A percentile compares a stretch with the other conserved stretches of the same genome.
These are phyloP conservation scores for Limnomonas spitsbergensis DNA, from an alignment of 139 green algal genomes.

Conservation along the genomic window DNA sequence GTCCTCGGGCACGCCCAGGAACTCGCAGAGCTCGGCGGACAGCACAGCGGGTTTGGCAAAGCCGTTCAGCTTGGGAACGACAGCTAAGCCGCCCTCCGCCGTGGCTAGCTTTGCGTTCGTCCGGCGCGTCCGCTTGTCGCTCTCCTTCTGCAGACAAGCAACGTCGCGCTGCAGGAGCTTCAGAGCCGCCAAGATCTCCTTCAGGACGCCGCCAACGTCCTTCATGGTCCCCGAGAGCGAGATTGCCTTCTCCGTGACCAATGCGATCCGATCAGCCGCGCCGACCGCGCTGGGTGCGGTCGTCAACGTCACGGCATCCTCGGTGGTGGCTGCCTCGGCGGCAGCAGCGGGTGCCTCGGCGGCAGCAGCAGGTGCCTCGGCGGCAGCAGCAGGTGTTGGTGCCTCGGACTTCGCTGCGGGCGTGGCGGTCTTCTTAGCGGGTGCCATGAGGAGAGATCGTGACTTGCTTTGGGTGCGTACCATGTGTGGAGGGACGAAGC, in stretches of 20 bases:
- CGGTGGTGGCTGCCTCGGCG: neutral
- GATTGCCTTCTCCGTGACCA: neutral
- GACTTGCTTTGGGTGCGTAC: neutral
- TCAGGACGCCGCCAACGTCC: neutral
- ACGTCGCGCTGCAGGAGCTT: neutral
- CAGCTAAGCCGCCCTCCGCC: neutral
- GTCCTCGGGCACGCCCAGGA: neutral
- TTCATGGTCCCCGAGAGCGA: neutral
- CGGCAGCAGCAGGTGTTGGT: neutral
- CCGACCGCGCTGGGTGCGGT: neutral
- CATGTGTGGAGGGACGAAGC: neutral
- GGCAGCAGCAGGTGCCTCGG: neutral
- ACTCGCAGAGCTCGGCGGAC: slow-evolving; percentile 13
- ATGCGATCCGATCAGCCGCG: no score
- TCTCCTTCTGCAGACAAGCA: no score
- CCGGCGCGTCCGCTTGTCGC: no score
- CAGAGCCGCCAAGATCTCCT: neutral
- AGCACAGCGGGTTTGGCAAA: slow-evolving; percentile 12
- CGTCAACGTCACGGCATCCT: neutral
- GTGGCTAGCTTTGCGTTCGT: no score
- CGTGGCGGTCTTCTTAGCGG: neutral
- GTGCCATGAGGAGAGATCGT: neutral
- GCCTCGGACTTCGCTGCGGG: neutral
- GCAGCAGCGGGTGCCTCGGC: neutral
- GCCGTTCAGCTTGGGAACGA: slow-evolving; percentile 2